Evolutionary conservation across 2,329 filamentous ascomycete genomes (phyloP).

Genomic region (Sporothrix protearum): DNA sequence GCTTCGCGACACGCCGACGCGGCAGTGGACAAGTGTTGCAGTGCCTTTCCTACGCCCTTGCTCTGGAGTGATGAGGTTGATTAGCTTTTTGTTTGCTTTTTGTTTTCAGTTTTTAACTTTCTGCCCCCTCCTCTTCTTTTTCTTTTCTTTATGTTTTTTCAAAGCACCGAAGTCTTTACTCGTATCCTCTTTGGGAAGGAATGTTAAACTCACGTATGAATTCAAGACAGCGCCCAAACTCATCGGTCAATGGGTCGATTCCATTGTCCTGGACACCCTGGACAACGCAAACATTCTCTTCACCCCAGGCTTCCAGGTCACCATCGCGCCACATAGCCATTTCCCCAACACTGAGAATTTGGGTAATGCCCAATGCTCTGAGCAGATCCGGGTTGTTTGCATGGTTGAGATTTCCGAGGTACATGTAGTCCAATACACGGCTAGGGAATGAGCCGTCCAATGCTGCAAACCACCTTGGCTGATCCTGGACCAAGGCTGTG

Average conservation of each 20-base stretch:
- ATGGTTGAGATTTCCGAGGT: conserved; percentile 87
- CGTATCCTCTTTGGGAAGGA: neutral
- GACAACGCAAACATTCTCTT: conserved; percentile 74
- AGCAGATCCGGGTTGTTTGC: conserved; percentile 90
- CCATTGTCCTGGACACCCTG: conserved; percentile 94
- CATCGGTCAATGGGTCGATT: conserved; percentile 82
- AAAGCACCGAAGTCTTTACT: too few relatives aligned
- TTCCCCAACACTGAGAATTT: conserved; percentile 90
- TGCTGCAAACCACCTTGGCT: conserved; percentile 75
- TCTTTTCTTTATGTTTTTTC: too few relatives aligned
- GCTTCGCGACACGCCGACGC: conserved; percentile 90
- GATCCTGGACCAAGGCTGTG: conserved; percentile 49
- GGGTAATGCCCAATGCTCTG: conserved; percentile 72
- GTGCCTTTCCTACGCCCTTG: conserved; percentile 71
- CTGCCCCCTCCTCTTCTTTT: too few relatives aligned
- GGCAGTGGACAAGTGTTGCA: conserved; percentile 91
- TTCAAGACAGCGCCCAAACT: conserved; percentile 79
- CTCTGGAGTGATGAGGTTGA: conserved; percentile 48
- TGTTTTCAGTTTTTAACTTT: too few relatives aligned
- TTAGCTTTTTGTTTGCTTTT: too few relatives aligned
- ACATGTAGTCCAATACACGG: conserved; percentile 88
- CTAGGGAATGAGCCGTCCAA: conserved; percentile 91
- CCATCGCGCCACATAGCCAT: conserved; percentile 74
- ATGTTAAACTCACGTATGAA: conserved; percentile 75
- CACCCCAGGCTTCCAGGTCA: conserved; percentile 67